Evolutionary conservation across 2,329 filamentous ascomycete species (phyloP), one percentile per base, ranked within the genome.

Genomic region (Cryphonectria carpinicola): DNA sequence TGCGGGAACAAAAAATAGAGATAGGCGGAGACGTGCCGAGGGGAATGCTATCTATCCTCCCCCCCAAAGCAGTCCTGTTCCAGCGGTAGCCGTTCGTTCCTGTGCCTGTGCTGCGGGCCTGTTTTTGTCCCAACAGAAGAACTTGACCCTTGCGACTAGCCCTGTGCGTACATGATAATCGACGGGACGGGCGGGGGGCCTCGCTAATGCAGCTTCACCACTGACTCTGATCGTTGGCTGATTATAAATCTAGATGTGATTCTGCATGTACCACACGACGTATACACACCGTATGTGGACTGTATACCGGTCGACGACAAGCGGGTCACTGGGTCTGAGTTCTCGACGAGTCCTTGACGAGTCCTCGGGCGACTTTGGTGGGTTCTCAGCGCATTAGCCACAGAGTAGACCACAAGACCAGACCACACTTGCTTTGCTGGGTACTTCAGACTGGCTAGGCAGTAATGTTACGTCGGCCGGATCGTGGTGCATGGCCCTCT

Each of bases 201-300:
- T 61, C 35, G 58, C 58, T 58, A 17, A 58, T 58, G 54, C 14
- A 58, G 54, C 54, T 58, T 58, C n/a, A 58, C 19, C 32, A 32
- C 14, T 6, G 54, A 32, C n/a, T 32, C 2, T 32, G 14, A 58
- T 14, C 13, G 28, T 14, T 58, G 28, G 25, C 25, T 17, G 25
- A 58, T 19, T 2, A 17, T 10, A 17, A 58, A 17, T 10, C 32
- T 14, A 32, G 32, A 61, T 61, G 58, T 39, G 58, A 61, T 61
- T 39, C 19, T 22, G 35, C 35, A 25, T 39, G 58, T 61, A n/a
- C 58, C 17, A 22, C 58, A 37, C 28, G 4, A n/a, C 19, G 17
- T 39, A 10, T n/a, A 49, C 14, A 39, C 35, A 61, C 58, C 3
- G 58, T 39, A 37, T 19, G 58, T 61, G 22, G 19, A 37, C 32